Percentiles rank a stretch among this genome's conserved stretches.
These are phyloP conservation scores for Cymodocea nodosa DNA, from an alignment of 116 monocot species.

Conservation along the genomic window DNA sequence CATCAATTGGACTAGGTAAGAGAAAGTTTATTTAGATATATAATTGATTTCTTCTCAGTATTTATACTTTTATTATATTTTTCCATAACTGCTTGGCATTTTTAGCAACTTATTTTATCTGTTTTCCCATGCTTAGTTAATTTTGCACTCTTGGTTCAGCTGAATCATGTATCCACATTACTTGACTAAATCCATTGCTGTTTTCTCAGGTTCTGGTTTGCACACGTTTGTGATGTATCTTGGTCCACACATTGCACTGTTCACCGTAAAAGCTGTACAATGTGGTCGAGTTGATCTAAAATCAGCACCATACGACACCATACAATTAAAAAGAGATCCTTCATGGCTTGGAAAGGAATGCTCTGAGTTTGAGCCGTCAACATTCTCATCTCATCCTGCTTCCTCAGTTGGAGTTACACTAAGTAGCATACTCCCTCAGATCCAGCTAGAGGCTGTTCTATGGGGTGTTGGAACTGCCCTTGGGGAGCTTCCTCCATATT, in stretches of 20 bases:
- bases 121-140: not conserved
- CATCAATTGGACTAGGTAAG: constrained; percentile 90
- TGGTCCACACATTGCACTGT: constrained; percentile 88
- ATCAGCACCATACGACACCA: constrained; percentile 90
- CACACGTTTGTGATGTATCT: constrained; percentile 96
- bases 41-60: not conserved
- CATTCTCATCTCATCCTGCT: constrained; percentile 29
- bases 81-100: not conserved
- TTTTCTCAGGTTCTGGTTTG: constrained; percentile 74
- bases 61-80: not conserved
- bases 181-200: not conserved
- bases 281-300: constrained; percentile 89
- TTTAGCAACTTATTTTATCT: no score
- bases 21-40: not conserved
- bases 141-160: not conserved
- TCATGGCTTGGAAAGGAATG: constrained; percentile 89
- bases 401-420: constrained; percentile 57
- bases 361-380: constrained; percentile 60
- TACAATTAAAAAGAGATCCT: constrained; percentile 58
- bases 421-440: constrained; percentile 56
- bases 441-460: constrained; percentile 77
- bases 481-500: constrained; percentile 97
- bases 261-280: constrained; percentile 71
- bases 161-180: not conserved
- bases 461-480: constrained; percentile 96